Conservation (phyloP, 768 basidiomycete genomes). For the Tricholoma flavovirens region DNA sequence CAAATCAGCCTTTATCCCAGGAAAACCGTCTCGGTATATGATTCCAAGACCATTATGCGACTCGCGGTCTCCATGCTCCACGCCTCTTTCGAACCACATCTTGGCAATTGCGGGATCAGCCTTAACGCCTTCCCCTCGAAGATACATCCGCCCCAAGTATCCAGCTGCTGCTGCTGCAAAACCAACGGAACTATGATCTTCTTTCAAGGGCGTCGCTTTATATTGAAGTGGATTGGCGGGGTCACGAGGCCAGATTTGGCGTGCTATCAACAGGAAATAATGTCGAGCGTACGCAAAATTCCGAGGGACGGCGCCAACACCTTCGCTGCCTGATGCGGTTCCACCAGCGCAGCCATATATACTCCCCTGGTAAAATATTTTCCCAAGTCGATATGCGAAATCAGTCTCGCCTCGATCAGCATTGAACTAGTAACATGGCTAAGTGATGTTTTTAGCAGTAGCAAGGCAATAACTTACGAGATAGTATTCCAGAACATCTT, state of each 20-base stretch:
- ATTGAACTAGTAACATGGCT: constrained; percentile 61
- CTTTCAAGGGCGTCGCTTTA: constrained; percentile 37
- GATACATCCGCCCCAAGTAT: constrained; percentile 89
- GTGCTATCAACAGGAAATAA: constrained; percentile 83
- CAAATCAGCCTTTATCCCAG: constrained; percentile 56
- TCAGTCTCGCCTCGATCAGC: constrained; percentile 87
- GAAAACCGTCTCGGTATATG: constrained; percentile 86
- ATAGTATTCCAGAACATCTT: constrained; percentile 89
- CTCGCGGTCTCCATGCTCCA: constrained; percentile 76
- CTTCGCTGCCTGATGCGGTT: constrained; percentile 81
- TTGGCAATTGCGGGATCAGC: constrained; percentile 70
- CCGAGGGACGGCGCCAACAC: constrained; percentile 82
- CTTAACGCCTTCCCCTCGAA: constrained; percentile 89
- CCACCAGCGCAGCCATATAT: constrained; percentile 80
- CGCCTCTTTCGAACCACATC: constrained; percentile 93
- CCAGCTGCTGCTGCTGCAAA: constrained; percentile 79
- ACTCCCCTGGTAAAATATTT: constrained; percentile 94
- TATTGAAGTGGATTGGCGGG: constrained; percentile 48
- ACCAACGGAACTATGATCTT: constrained; percentile 44
- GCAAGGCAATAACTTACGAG: constrained; percentile 41
- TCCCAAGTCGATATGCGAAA: constrained; percentile 89
- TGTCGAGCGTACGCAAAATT: constrained; percentile 70
- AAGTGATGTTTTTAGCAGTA: neutral
- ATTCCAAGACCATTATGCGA: constrained; percentile 88
- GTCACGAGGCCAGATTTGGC: constrained; percentile 85